Percentiles rank a stretch among this genome's conserved stretches.
Conservation (phyloP, 1,139 yeast species). For the Protomyces inundatus region DNA sequence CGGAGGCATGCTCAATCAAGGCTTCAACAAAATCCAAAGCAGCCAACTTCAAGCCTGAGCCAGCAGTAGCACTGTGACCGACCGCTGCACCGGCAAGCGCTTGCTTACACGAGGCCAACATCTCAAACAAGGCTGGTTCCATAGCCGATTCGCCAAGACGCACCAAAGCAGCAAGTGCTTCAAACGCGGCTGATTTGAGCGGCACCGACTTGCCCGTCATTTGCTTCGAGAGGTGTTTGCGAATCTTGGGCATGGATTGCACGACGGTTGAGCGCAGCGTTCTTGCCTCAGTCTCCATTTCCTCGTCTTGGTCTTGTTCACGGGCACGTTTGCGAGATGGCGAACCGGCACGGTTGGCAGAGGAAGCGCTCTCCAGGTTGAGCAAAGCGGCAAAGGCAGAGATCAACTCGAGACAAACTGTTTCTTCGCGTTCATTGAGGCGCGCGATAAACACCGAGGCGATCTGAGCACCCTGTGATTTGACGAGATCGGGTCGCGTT, state of each 20-base stretch:
- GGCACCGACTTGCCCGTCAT: conserved; percentile 4
- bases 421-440: conserved; percentile 42
- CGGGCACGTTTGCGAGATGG: conserved; percentile 11
- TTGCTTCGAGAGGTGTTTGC: conserved; percentile 4
- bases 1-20: not conserved
- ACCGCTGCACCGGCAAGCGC: not conserved
- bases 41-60: not conserved
- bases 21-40: conserved; percentile 13
- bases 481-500: conserved; percentile 37
- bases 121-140: not conserved
- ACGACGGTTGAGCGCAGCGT: not conserved
- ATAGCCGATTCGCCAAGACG: not conserved
- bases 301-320: not conserved
- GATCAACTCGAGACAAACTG: conserved; percentile 41
- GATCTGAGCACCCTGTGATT: conserved; percentile 32
- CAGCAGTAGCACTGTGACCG: not conserved
- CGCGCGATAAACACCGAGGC: conserved; percentile 37
- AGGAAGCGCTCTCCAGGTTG: not conserved
- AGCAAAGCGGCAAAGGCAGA: conserved; percentile 34
- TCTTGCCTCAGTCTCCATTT: conserved; percentile 9
- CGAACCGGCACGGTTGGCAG: not conserved
- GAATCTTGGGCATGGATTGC: not conserved
- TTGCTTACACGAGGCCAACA: not conserved
- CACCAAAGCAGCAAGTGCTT: not conserved
- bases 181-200: conserved; percentile 3